These are phyloP conservation scores for Phaeosphaeria sp. DNA, from an alignment of 2,329 filamentous ascomycete genomes.

Conservation along the genomic window DNA sequence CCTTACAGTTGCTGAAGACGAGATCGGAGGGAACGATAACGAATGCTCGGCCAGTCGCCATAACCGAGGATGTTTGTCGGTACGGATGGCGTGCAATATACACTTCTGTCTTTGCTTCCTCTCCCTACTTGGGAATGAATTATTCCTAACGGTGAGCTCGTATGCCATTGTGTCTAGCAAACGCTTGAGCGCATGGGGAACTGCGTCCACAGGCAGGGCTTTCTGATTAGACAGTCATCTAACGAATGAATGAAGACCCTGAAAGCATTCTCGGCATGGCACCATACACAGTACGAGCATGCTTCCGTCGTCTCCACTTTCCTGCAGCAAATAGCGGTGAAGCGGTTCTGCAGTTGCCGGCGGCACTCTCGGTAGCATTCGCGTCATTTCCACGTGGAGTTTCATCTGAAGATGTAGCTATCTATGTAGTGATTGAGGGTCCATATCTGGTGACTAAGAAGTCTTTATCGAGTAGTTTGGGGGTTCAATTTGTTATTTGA, in stretches of 20 bases:
- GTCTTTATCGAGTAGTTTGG: background rate
- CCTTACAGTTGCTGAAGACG: background rate
- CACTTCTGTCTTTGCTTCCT: no score
- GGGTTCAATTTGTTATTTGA: background rate
- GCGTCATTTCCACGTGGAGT: background rate
- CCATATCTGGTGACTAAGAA: background rate
- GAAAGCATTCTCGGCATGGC: background rate
- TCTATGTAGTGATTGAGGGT: background rate
- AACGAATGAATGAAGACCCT: background rate
- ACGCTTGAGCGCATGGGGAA: no score
- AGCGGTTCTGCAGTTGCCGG: background rate
- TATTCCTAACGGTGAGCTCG: no score
- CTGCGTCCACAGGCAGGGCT: no score
- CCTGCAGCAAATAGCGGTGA: constrained; percentile 1
- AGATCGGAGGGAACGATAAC: background rate
- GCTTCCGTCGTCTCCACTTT: background rate
- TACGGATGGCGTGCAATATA: background rate
- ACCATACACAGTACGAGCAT: background rate
- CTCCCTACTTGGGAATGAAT: no score
- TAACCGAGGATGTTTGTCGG: background rate
- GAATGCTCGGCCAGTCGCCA: background rate
- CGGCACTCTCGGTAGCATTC: background rate
- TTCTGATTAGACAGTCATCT: background rate
- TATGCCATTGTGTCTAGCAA: no score
- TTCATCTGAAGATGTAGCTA: background rate